Evolutionary conservation across 1,139 yeast species (phyloP).

Genomic region (Blastobotrys serpentis): DNA sequence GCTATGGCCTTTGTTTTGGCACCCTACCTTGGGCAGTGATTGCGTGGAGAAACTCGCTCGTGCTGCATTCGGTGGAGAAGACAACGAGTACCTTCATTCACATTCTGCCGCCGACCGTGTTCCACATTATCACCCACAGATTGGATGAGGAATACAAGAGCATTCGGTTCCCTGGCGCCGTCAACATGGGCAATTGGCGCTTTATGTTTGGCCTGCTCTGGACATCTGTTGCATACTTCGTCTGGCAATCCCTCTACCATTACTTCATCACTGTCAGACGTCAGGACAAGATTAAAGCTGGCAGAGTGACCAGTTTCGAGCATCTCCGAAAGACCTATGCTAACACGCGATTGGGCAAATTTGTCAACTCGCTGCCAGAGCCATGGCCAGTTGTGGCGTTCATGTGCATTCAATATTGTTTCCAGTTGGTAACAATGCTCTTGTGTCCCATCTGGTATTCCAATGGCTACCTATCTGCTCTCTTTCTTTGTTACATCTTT

Average conservation of each 20-base stretch:
- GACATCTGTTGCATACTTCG: conserved; percentile 79
- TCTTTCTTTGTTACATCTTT: conserved; percentile 69
- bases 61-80: conserved; percentile 86
- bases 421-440: conserved; percentile 85
- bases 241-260: conserved; percentile 92
- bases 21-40: conserved; percentile 91
- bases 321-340: conserved; percentile 72
- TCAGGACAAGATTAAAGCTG: conserved; percentile 78
- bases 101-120: conserved; percentile 82
- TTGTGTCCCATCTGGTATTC: conserved; percentile 85
- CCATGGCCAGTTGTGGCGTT: conserved; percentile 83
- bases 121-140: conserved; percentile 85
- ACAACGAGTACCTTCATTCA: conserved; percentile 93
- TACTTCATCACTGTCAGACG: conserved; percentile 83
- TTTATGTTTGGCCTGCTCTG: conserved; percentile 68
- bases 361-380: conserved; percentile 80
- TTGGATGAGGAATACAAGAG: conserved; percentile 55
- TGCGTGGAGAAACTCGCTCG: conserved; percentile 94
- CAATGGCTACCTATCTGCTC: conserved; percentile 62
- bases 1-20: conserved; percentile 85
- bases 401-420: conserved; percentile 80
- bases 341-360: conserved; percentile 63
- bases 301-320: conserved; percentile 85
- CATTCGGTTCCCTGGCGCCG: conserved; percentile 77
- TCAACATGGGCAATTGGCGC: conserved; percentile 64